A percentile compares a stretch with the other conserved stretches of the same genome.
Evolutionary conservation across 116 monocot genomes (phyloP).

Genomic region (Cymodocea nodosa): DNA sequence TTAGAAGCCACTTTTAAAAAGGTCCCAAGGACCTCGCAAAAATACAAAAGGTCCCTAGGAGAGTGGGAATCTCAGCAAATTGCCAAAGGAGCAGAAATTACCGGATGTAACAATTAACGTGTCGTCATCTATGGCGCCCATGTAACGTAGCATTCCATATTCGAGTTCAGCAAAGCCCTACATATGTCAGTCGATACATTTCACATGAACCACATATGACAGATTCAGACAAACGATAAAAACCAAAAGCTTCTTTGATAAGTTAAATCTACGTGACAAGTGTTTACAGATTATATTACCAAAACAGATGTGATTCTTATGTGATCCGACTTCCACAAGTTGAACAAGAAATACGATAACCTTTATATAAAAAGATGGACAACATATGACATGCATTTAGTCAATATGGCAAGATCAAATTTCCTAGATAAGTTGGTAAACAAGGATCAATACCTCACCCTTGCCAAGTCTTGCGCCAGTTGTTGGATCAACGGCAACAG

Average conservation of each 20-base stretch:
- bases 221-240: background rate
- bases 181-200: background rate
- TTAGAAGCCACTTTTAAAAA: no score
- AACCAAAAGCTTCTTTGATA: no score
- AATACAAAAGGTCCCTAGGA: no score
- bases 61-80: no score
- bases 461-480: constrained; percentile 89
- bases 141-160: constrained; percentile 84
- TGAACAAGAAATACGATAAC: no score
- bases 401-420: background rate
- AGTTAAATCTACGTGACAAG: no score
- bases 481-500: constrained; percentile 81
- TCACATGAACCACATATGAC: background rate
- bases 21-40: no score
- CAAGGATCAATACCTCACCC: constrained; percentile 61
- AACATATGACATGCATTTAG: no score
- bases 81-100: constrained; percentile 11
- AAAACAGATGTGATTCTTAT: no score
- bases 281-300: no score
- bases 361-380: no score
- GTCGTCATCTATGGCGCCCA: constrained; percentile 68
- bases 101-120: constrained; percentile 70
- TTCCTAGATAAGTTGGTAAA: background rate
- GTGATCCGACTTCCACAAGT: background rate
- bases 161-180: constrained; percentile 97